Conservation (phyloP, 495 filamentous ascomycete genomes). For the Aspergillus bertholletiae region DNA sequence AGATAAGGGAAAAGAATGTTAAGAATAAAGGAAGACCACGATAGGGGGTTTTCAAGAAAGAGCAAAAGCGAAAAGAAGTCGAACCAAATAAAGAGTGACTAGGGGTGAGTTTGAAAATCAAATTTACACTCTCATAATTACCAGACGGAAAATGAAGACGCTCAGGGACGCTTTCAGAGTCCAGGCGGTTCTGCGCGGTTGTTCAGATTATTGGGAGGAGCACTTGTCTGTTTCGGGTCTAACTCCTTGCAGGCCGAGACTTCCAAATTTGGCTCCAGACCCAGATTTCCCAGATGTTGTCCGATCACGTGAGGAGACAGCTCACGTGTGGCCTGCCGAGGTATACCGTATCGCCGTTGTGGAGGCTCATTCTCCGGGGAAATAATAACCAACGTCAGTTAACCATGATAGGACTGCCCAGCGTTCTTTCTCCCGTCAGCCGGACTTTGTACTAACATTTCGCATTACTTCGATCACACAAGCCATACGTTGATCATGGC, state of each 20-base stretch:
- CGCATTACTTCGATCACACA: background rate
- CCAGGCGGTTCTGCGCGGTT: constrained; percentile 15
- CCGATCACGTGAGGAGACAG: background rate
- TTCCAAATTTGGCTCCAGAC: constrained; percentile 10
- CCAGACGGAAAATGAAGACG: constrained; percentile 11
- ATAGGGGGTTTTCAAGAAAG: constrained; percentile 1
- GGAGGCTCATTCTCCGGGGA: constrained; percentile 5
- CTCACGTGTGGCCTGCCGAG: background rate
- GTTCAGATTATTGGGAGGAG: constrained; percentile 4
- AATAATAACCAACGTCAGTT: background rate
- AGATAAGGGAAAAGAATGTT: constrained; percentile 5
- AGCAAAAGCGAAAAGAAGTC: constrained; percentile 9
- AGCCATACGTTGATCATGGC: constrained; percentile 14
- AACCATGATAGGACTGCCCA: background rate
- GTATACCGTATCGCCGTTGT: background rate
- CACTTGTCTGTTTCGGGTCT: constrained; percentile 11
- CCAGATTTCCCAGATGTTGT: background rate
- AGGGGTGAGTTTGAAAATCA: constrained; percentile 30
- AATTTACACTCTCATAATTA: constrained; percentile 7
- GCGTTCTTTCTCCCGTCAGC: background rate
- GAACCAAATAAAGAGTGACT: constrained; percentile 32
- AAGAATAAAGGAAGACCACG: constrained; percentile 9
- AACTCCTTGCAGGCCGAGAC: background rate
- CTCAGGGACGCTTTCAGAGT: constrained; percentile 22
- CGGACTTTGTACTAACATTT: background rate